These are phyloP conservation scores for Cornus kousa DNA, from an alignment of 148 eudicot genomes.

Conservation along the genomic window DNA sequence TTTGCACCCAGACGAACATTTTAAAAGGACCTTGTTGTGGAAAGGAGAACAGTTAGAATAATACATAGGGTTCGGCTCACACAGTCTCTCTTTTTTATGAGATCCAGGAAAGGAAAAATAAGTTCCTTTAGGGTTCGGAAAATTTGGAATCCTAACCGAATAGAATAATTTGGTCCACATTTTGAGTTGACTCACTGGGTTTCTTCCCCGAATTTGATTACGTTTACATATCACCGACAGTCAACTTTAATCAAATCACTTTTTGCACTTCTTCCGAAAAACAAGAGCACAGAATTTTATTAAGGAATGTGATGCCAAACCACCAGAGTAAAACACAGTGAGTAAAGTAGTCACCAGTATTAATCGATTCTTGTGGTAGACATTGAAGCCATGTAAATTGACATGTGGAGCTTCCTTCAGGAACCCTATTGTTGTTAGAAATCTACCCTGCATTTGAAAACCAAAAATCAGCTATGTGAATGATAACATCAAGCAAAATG, in stretches of 20 bases:
- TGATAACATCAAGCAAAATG: neutral
- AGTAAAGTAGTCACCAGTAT: slow-evolving; percentile 54
- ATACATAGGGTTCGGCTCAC: no score
- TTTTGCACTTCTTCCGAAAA: neutral
- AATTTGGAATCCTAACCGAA: no score
- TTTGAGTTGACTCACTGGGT: no score
- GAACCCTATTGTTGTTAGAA: slow-evolving; percentile 84
- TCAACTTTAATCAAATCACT: neutral
- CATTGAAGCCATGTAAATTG: slow-evolving; percentile 84
- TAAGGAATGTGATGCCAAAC: neutral
- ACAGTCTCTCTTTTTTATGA: no score
- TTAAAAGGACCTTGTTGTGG: no score
- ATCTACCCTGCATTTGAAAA: slow-evolving; percentile 54
- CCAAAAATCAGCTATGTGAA: neutral
- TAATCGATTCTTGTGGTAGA: slow-evolving; percentile 92
- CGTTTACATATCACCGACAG: neutral
- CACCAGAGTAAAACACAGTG: neutral
- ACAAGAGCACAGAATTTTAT: no score
- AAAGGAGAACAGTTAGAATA: no score
- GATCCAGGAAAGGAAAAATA: no score
- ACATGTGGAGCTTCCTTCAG: slow-evolving; percentile 91
- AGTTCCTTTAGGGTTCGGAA: no score
- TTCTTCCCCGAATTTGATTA: neutral
- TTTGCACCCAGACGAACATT: no score
- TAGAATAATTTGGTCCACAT: no score